These are phyloP conservation scores for Mallotus japonicus DNA, from an alignment of 441 rosid species.

Conservation along the genomic window DNA sequence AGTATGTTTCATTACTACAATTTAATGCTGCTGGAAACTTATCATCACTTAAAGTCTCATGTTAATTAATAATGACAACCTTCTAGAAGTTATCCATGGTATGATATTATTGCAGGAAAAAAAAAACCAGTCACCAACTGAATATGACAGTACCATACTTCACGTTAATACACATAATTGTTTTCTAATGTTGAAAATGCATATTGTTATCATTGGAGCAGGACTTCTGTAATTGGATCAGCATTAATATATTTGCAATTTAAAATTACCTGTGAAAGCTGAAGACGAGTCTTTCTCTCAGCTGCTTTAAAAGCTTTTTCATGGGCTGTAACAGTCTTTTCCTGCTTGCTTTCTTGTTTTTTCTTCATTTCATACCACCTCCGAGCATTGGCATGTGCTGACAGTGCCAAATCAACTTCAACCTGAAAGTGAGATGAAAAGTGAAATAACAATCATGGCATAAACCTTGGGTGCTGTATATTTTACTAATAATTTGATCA, in stretches of 20 bases:
- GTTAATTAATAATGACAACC: not conserved
- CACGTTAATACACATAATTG: not conserved
- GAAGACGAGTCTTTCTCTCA: slow-evolving; percentile 90
- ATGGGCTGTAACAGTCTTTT: slow-evolving; percentile 87
- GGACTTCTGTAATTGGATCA: slow-evolving; percentile 12
- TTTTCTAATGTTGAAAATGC: not conserved
- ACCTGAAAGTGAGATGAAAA: slow-evolving; percentile 47
- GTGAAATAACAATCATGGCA: not conserved
- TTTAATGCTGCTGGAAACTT: not conserved
- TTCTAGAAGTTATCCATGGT: not conserved
- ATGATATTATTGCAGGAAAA: not conserved
- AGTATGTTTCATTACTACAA: not conserved
- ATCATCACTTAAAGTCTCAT: not conserved
- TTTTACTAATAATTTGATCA: not conserved
- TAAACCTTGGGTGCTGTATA: not conserved
- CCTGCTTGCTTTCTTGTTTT: slow-evolving; percentile 92
- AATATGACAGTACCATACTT: not conserved
- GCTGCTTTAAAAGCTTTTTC: slow-evolving; percentile 97
- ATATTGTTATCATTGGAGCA: not conserved
- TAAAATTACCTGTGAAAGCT: slow-evolving; percentile 78
- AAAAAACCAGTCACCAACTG: slow-evolving; percentile 6
- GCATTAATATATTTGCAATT: slow-evolving; percentile 7
- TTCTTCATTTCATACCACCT: slow-evolving; percentile 95
- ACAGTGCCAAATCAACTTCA: slow-evolving; percentile 92
- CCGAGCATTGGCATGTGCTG: slow-evolving; percentile 95